phyloP scores from a whole-genome alignment of 805 yeast genomes.

The Danielia oregonensis region DNA sequence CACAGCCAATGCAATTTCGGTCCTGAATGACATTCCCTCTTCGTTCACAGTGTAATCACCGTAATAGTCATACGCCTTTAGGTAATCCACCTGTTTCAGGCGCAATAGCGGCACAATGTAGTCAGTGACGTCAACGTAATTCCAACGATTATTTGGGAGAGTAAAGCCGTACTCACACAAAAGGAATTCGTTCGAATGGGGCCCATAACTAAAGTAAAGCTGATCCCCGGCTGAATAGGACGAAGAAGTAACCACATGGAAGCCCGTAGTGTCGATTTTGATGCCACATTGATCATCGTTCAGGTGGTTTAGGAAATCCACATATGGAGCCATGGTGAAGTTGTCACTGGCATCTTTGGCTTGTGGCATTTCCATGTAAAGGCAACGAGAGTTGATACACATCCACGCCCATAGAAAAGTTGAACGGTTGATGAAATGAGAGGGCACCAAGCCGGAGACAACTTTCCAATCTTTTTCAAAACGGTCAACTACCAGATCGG shows the following conservation, averaged over 20 bases:
- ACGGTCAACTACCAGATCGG: slow-evolving; percentile 37
- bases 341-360: slow-evolving; percentile 53
- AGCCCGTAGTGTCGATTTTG: slow-evolving; percentile 44
- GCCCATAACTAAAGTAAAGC: slow-evolving; percentile 74
- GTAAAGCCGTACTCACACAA: slow-evolving; percentile 86
- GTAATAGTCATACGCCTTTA: slow-evolving; percentile 53
- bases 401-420: slow-evolving; percentile 72
- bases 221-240: slow-evolving; percentile 46
- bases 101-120: slow-evolving; percentile 35
- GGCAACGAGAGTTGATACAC: slow-evolving; percentile 86
- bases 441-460: slow-evolving; percentile 23
- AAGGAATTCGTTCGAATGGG: slow-evolving; percentile 81
- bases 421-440: slow-evolving; percentile 12
- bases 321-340: slow-evolving; percentile 87
- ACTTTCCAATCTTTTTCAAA: slow-evolving; percentile 44
- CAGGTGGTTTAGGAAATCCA: slow-evolving; percentile 82
- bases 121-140: slow-evolving; percentile 60
- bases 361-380: slow-evolving; percentile 67
- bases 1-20: slow-evolving; percentile 70
- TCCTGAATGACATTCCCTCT: slow-evolving; percentile 60
- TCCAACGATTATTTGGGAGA: slow-evolving; percentile 57
- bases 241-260: slow-evolving; percentile 42
- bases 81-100: slow-evolving; percentile 38
- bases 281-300: slow-evolving; percentile 51
- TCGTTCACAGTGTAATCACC: slow-evolving; percentile 69